Base-by-base conservation (phyloP, 176 grass and related monocot species). In the Eremochloa ophiuroides region DNA sequence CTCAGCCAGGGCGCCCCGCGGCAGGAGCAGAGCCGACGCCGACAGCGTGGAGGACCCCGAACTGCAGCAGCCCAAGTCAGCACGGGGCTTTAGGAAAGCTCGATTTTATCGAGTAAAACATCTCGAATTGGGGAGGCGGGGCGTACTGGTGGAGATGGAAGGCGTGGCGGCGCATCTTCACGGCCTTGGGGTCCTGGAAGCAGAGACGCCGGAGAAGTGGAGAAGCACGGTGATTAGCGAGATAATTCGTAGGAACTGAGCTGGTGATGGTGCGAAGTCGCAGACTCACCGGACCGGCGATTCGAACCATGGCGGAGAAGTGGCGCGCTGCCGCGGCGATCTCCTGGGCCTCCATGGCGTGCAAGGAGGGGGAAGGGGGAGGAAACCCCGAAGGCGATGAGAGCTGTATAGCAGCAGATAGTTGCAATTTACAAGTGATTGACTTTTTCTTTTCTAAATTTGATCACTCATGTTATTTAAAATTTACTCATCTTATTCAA, bases 141-240 rank as follows among this genome's bases (percentile, higher is more conserved):
- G 39, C 75, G 78, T 74, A 98, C 95, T 91, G 88, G 74, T 94
- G 87, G 38, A 93, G 86, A 77, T 98, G 90, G 88, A 98, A 98
- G 75, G 95, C 92, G 81, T 89, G 95, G 58, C 79, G 71, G 76
- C 84, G 90, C 90, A 94, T 98, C 92, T 98, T 98, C 66, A 98
- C 81, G 59, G 86, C 85, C 90, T 98, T 94, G 22, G 95, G 95
- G 65, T 98, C 95, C 95, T 98, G 81, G 27, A 82, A 58, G 74
- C 13, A 16, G 35, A 40, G 40, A 28, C 17, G 71, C 28, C 71
- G 71, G 28, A 28, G 62, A 63, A 62, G 77, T 29, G 30, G 47
- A 75, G 42, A 34, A 35, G 41, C 39, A 56, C 29, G 42, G 39
- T 14, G 75, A 47, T 88, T 66, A 79, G 84, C 42, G 73, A 88